Base-by-base conservation (phyloP, 2,329 filamentous ascomycete genomes). In the Monosporascus sp. region DNA sequence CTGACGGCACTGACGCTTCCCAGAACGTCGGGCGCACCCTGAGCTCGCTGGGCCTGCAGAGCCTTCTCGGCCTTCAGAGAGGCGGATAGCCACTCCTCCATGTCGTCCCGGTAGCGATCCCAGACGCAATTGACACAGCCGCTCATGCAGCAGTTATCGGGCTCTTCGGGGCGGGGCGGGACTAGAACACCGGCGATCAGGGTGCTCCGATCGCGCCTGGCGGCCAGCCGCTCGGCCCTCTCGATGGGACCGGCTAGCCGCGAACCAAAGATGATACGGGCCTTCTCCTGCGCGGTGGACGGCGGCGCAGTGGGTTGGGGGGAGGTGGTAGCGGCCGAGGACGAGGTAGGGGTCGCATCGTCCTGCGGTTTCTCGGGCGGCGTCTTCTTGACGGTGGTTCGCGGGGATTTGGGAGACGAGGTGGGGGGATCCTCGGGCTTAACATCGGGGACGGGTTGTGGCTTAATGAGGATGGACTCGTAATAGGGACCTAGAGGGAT, bases 61-160 rank as follows among this genome's bases (percentile, higher is more conserved):
- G 79, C 78, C 37, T 67, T 67, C 62, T 85, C 80, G 1, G 90
- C 91, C 65, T 87, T 80, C 4, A 77, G 74, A 37, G 80, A 82
- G 54, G 84, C 80, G 15, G 76, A 74, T 4, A 86, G 87, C 90
- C 91, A 97, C 54, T 89, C 88, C 70, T 97, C 92, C 72, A 97
- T 79, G 50, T 97, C 94, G 60, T 99, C 93, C 8, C 92, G 81
- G 71, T 86, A 97, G 51, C 84, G 78, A 63, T 97, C 92, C 92
- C 92, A 97, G 3, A 97, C 94, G 70, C 94, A 99, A 70, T 97
- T 92, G 48, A 96, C 93, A 68, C 94, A 99, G 3, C 94, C 94
- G 66, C 89, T 94, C 94, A 99, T 99, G 73, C 94, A 99, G 79
- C 94, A 99, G 68, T 99, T 97, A 65, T 97, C 94, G 3, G 94